These are phyloP conservation scores for Spergularia marina DNA, from an alignment of 148 eudicot genomes.

Conservation along the genomic window DNA sequence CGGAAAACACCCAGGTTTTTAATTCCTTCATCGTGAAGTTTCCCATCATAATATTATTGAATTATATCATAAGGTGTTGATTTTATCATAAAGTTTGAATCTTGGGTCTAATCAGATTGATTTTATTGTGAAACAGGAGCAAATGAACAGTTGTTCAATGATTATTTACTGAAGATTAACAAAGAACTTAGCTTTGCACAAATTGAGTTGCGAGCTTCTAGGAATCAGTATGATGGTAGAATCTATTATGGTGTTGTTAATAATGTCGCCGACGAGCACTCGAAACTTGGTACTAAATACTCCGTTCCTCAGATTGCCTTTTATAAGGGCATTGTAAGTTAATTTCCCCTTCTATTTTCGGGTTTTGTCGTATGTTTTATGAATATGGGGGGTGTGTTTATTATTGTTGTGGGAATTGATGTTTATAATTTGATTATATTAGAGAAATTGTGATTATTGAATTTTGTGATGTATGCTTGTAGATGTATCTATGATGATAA, in stretches of 20 bases:
- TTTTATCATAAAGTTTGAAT: not conserved
- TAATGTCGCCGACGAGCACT: slow-evolving; percentile 80
- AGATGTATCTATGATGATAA: too few relatives aligned
- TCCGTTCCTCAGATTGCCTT: slow-evolving; percentile 84
- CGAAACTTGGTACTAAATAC: slow-evolving; percentile 85
- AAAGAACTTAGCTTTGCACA: slow-evolving; percentile 70
- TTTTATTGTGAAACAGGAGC: slow-evolving; percentile 31
- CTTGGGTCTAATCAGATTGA: not conserved
- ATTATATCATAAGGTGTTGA: not conserved
- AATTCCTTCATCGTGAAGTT: too few relatives aligned
- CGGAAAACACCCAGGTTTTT: slow-evolving; percentile 52
- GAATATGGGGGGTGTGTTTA: not conserved
- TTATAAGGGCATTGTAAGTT: slow-evolving; percentile 83
- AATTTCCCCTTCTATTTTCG: not conserved
- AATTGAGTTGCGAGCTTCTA: slow-evolving; percentile 80
- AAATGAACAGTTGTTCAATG: slow-evolving; percentile 48
- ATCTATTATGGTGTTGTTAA: slow-evolving; percentile 78
- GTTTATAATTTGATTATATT: not conserved
- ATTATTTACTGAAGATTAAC: slow-evolving; percentile 69
- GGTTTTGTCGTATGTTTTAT: not conserved
- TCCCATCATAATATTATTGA: not conserved
- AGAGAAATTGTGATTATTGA: not conserved
- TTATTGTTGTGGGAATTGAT: not conserved
- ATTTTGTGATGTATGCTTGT: too few relatives aligned
- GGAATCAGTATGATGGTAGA: slow-evolving; percentile 83